phyloP scores from a whole-genome alignment of 768 basidiomycete genomes.

The Amanita rimosa region DNA sequence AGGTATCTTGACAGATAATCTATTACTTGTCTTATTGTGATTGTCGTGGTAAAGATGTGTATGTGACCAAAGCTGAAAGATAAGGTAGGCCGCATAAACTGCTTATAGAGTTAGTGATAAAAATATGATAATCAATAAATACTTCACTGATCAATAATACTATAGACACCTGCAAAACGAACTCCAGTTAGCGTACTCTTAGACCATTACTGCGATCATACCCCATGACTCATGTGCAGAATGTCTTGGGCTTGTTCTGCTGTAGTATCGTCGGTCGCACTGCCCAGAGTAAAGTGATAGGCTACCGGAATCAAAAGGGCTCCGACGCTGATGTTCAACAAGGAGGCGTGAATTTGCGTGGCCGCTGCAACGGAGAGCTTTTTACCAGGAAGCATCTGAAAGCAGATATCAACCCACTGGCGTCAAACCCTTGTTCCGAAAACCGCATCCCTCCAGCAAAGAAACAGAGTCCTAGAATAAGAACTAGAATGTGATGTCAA shows the following conservation, averaged over 20 bases:
- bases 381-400: background rate
- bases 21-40: conserved; percentile 30
- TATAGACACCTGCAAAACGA: conserved; percentile 45
- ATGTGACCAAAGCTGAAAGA: conserved; percentile 78
- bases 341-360: conserved; percentile 61
- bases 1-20: conserved; percentile 22
- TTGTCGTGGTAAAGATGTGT: conserved; percentile 51
- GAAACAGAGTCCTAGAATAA: conserved; percentile 80
- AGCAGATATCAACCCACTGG: conserved; percentile 30
- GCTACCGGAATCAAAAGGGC: conserved; percentile 72
- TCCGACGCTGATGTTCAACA: conserved; percentile 67
- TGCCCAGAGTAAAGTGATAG: conserved; percentile 51
- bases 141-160: conserved; percentile 64
- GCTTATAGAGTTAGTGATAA: background rate
- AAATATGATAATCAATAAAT: background rate
- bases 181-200: background rate
- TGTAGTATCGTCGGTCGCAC: conserved; percentile 10
- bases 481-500: conserved; percentile 31
- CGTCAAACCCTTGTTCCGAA: conserved; percentile 69
- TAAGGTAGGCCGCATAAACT: conserved; percentile 64
- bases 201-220: conserved; percentile 16
- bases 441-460: conserved; percentile 72
- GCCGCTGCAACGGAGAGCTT: conserved; percentile 31
- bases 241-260: conserved; percentile 35
- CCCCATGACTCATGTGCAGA: conserved; percentile 68